These are phyloP conservation scores for Phytophthora ramorum DNA, from an alignment of 352 stramenopile species.

Conservation along the genomic window DNA sequence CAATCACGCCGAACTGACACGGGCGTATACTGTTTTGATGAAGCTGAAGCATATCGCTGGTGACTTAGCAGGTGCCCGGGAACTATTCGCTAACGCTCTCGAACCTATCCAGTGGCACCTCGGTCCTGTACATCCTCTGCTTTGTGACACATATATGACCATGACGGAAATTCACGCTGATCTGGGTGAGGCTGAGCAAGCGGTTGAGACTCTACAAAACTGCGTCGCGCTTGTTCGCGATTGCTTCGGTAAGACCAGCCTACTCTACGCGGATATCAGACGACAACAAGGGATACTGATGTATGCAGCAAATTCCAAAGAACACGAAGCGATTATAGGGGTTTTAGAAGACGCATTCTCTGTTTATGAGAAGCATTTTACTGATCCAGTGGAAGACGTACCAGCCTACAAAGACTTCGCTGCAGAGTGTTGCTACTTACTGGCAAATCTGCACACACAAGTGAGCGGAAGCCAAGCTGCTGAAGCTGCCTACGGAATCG, in stretches of 20 bases:
- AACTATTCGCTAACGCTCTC: conserved; percentile 42
- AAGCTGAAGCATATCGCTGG: conserved; percentile 31
- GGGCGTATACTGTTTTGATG: conserved; percentile 44
- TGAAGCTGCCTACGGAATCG: conserved; percentile 55
- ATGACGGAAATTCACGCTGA: conserved; percentile 53
- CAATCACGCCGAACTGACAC: conserved; percentile 37
- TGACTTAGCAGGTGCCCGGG: conserved; percentile 23
- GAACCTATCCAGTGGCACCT: conserved; percentile 51
- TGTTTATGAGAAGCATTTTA: conserved; percentile 61
- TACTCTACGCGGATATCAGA: conserved; percentile 58
- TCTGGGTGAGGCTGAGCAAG: conserved; percentile 31
- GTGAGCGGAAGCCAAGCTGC: conserved; percentile 18
- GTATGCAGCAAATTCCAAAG: conserved; percentile 10
- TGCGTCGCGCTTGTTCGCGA: conserved; percentile 46
- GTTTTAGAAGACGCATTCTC: conserved; percentile 63
- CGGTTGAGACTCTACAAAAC: conserved; percentile 26
- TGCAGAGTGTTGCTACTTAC: conserved; percentile 50
- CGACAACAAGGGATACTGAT: conserved; percentile 53
- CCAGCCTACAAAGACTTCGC: conserved; percentile 30
- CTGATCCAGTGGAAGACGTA: conserved; percentile 26
- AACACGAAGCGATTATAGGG: conserved; percentile 42
- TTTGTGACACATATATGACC: conserved; percentile 53
- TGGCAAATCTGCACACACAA: conserved; percentile 35
- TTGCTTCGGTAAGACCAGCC: conserved; percentile 52
- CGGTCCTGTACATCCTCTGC: conserved; percentile 39